A percentile compares a stretch with the other conserved stretches of the same genome.
Evolutionary conservation across 2,329 filamentous ascomycete species (phyloP).

Genomic region (Colletotrichum tamarilloi): DNA sequence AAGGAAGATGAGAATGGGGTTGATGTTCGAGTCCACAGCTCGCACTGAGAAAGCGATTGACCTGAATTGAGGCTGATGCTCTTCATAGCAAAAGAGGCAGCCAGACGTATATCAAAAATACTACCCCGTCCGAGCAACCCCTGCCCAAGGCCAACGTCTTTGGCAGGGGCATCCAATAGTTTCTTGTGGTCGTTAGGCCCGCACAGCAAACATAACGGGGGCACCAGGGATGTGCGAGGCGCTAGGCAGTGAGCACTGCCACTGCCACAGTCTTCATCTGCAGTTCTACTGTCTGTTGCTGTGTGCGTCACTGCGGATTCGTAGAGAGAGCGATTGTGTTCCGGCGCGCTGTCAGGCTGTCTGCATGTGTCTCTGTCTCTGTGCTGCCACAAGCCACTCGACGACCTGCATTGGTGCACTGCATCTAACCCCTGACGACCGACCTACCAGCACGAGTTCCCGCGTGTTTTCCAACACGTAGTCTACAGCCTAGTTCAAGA

Average conservation of each 20-base stretch:
- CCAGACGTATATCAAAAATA: constrained; percentile 16
- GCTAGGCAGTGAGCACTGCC: constrained; percentile 32
- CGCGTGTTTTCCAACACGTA: background rate
- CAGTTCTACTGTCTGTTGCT: background rate
- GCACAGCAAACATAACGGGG: background rate
- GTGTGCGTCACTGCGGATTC: background rate
- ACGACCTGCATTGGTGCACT: background rate
- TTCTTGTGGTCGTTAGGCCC: background rate
- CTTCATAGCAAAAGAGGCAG: constrained; percentile 27
- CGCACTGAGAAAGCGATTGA: background rate
- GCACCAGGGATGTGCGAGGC: constrained; percentile 4
- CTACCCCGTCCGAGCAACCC: constrained; percentile 18
- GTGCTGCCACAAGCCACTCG: background rate
- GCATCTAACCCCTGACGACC: background rate
- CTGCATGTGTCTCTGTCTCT: background rate
- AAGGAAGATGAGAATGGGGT: background rate
- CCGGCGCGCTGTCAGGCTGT: background rate
- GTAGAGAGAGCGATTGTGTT: background rate
- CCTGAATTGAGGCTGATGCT: constrained; percentile 27
- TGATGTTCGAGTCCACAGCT: background rate
- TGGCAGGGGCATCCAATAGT: background rate
- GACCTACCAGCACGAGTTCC: background rate
- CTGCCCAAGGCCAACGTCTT: background rate
- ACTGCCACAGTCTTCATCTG: constrained; percentile 13
- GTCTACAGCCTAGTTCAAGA: background rate